phyloP scores from a whole-genome alignment of 352 stramenopile genomes.

The Thalassiosira ordinaria region DNA sequence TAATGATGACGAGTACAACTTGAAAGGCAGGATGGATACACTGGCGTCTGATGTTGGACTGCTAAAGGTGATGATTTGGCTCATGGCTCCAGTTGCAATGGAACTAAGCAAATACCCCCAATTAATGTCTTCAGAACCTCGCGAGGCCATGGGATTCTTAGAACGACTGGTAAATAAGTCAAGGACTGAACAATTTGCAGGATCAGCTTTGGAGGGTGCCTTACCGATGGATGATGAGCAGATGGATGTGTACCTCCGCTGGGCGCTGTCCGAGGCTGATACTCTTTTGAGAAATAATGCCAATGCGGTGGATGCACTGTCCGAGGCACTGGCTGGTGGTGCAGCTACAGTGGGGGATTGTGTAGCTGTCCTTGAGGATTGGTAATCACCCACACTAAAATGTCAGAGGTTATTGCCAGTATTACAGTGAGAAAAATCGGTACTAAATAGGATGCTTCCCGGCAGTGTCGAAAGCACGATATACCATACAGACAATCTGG shows the following conservation, averaged over 20 bases:
- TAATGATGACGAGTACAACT: not conserved
- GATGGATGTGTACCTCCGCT: slow-evolving; percentile 79
- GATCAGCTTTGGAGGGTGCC: slow-evolving; percentile 15
- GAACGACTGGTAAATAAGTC: slow-evolving; percentile 69
- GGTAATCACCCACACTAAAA: no score
- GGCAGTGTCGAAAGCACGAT: no score
- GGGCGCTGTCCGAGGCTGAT: slow-evolving; percentile 85
- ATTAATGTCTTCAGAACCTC: slow-evolving; percentile 84
- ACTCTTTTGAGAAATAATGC: slow-evolving; percentile 79
- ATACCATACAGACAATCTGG: no score
- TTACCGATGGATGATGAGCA: slow-evolving; percentile 63
- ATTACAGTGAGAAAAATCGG: no score
- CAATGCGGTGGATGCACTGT: slow-evolving; percentile 73
- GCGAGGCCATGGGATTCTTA: slow-evolving; percentile 82
- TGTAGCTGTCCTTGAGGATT: slow-evolving; percentile 84
- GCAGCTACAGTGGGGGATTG: slow-evolving; percentile 88
- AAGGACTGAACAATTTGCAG: slow-evolving; percentile 44
- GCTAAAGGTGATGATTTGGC: slow-evolving; percentile 86
- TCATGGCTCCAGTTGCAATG: slow-evolving; percentile 86
- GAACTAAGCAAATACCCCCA: slow-evolving; percentile 82
- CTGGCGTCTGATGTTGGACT: slow-evolving; percentile 75
- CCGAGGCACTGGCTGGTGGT: slow-evolving; percentile 81
- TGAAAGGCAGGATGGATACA: slow-evolving; percentile 54
- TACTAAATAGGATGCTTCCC: no score
- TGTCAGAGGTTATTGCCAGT: no score